Evolutionary conservation across 495 filamentous ascomycete genomes (phyloP).

Genomic region (Lasiosphaeria miniovina): DNA sequence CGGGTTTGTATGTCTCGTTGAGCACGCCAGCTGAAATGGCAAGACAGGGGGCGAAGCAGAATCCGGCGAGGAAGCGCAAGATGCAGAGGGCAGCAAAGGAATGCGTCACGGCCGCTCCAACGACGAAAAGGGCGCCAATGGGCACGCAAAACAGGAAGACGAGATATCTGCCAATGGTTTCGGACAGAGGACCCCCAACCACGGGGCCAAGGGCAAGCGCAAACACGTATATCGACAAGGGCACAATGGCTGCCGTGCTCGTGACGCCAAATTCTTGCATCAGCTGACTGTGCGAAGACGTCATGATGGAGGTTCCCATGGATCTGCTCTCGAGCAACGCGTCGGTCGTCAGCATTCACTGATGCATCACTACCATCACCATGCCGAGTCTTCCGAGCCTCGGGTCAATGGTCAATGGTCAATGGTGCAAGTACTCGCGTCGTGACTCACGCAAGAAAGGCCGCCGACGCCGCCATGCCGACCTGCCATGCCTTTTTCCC

Average conservation of each 20-base stretch:
- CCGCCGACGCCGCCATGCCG: slow-evolving; percentile 44
- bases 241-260: slow-evolving; percentile 51
- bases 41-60: slow-evolving; percentile 52
- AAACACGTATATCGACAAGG: slow-evolving; percentile 54
- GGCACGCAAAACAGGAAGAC: slow-evolving; percentile 52
- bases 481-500: slow-evolving; percentile 48
- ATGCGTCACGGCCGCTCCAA: slow-evolving; percentile 58
- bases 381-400: too few relatives aligned
- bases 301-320: slow-evolving; percentile 53
- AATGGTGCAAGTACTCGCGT: not conserved
- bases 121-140: slow-evolving; percentile 57
- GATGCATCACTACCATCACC: not conserved
- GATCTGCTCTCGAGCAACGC: slow-evolving; percentile 40
- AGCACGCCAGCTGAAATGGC: slow-evolving; percentile 55
- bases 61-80: slow-evolving; percentile 61
- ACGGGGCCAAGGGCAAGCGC: slow-evolving; percentile 59
- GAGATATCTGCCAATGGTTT: slow-evolving; percentile 51
- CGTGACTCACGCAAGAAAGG: slow-evolving; percentile 38
- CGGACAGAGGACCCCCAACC: slow-evolving; percentile 57
- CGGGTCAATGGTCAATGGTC: not conserved
- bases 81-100: slow-evolving; percentile 55
- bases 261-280: slow-evolving; percentile 46
- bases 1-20: slow-evolving; percentile 49
- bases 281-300: slow-evolving; percentile 43
- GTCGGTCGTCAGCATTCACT: not conserved